Percentiles rank a stretch among this genome's conserved stretches.
Conservation (phyloP, 805 yeast species). For the Candida maltosa region DNA sequence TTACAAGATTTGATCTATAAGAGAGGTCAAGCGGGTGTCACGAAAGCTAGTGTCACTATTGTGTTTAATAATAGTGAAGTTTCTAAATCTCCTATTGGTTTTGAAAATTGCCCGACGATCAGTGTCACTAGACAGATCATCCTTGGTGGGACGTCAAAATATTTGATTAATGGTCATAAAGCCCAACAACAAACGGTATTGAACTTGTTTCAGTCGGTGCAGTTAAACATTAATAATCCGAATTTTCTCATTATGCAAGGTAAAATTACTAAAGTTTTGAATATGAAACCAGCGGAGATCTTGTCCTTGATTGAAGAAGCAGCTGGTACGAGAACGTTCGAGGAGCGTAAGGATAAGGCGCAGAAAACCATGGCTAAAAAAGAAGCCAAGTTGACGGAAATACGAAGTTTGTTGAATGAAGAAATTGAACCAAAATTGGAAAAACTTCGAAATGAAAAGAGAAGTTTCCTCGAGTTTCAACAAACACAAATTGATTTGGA, state of each 20-base stretch:
- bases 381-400: slow-evolving; percentile 79
- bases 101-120: slow-evolving; percentile 70
- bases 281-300: slow-evolving; percentile 92
- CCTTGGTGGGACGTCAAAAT: slow-evolving; percentile 89
- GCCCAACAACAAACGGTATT: slow-evolving; percentile 93
- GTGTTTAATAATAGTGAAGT: slow-evolving; percentile 87
- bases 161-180: slow-evolving; percentile 90
- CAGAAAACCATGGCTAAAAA: slow-evolving; percentile 88
- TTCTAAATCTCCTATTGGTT: slow-evolving; percentile 80
- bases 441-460: slow-evolving; percentile 74
- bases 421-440: slow-evolving; percentile 93
- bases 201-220: slow-evolving; percentile 89
- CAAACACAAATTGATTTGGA: slow-evolving; percentile 80
- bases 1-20: slow-evolving; percentile 93
- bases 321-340: slow-evolving; percentile 95
- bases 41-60: slow-evolving; percentile 94
- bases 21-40: slow-evolving; percentile 97
- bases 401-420: slow-evolving; percentile 66
- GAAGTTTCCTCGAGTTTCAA: slow-evolving; percentile 81
- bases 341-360: slow-evolving; percentile 88
- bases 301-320: slow-evolving; percentile 94
- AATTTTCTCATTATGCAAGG: slow-evolving; percentile 99
- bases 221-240: slow-evolving; percentile 93
- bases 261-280: slow-evolving; percentile 91
- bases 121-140: slow-evolving; percentile 90